These are phyloP conservation scores for Fonsecaea erecta DNA, from an alignment of 2,329 filamentous ascomycete genomes.

Conservation along the genomic window DNA sequence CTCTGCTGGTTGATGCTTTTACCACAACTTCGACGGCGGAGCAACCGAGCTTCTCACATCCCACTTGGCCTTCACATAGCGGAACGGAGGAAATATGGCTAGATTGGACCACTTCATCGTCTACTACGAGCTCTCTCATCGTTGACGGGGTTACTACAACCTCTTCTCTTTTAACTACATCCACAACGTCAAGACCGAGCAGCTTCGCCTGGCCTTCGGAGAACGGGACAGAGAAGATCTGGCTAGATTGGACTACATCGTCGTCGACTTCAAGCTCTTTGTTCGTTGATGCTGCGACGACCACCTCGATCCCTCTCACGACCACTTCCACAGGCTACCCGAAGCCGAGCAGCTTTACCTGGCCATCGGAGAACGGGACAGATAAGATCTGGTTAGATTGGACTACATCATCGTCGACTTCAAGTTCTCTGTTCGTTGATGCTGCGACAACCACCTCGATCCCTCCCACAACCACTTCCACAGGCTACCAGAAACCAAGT, in stretches of 20 bases:
- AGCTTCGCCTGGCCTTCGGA: slow-evolving; percentile 4
- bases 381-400: background rate
- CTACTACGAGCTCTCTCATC: slow-evolving; percentile 2
- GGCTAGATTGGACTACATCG: slow-evolving; percentile 7
- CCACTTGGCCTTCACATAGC: slow-evolving; percentile 9
- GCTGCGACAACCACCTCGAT: slow-evolving; percentile 6
- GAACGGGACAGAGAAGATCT: slow-evolving; percentile 1
- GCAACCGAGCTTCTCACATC: background rate
- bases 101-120: slow-evolving; percentile 14
- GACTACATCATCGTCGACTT: background rate
- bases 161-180: background rate
- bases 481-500: background rate
- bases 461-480: background rate
- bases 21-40: background rate
- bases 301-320: background rate
- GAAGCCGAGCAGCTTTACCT: background rate
- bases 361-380: slow-evolving; percentile 10
- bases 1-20: background rate
- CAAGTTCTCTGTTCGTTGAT: background rate
- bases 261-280: slow-evolving; percentile 10
- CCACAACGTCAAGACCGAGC: slow-evolving; percentile 2
- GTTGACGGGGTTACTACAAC: slow-evolving; percentile 5
- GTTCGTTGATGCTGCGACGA: slow-evolving; percentile 8
- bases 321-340: background rate
- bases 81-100: slow-evolving; percentile 5